These are phyloP conservation scores for Raffaelea deltoideospora DNA, from an alignment of 2,329 filamentous ascomycete genomes.

Conservation along the genomic window DNA sequence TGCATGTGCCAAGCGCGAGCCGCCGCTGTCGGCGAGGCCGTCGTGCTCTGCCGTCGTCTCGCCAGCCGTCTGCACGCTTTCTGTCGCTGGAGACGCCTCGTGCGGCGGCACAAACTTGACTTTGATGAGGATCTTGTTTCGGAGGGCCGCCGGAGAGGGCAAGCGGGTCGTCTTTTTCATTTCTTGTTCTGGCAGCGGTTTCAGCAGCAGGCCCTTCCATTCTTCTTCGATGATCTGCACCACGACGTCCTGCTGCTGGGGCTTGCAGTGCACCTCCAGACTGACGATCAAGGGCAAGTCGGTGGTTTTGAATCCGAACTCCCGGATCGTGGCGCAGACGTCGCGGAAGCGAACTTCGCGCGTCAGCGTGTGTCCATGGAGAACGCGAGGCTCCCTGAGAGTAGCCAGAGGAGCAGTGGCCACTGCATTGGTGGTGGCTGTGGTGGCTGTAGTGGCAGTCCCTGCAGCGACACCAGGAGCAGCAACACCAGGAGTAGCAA, in stretches of 20 bases:
- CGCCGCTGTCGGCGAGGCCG: not conserved
- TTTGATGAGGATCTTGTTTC: constrained; percentile 70
- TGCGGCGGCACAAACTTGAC: constrained; percentile 50
- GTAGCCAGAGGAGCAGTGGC: too few species aligned
- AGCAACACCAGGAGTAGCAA: too few species aligned
- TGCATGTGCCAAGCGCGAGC: not conserved
- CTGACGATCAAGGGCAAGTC: constrained; percentile 86
- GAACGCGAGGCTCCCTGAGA: constrained; percentile 71
- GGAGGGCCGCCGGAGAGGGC: constrained; percentile 54
- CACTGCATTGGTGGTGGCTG: not conserved
- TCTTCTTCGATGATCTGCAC: constrained; percentile 78
- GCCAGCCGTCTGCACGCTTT: too few species aligned
- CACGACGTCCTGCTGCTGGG: constrained; percentile 77
- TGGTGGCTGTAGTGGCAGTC: not conserved
- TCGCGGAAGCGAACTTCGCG: constrained; percentile 75
- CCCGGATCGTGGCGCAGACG: constrained; percentile 66
- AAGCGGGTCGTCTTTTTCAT: constrained; percentile 30
- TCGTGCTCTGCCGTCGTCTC: too few species aligned
- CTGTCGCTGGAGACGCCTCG: constrained; percentile 11
- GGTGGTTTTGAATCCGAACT: constrained; percentile 60
- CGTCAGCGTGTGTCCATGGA: constrained; percentile 83
- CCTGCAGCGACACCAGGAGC: too few species aligned
- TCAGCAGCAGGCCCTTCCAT: constrained; percentile 61
- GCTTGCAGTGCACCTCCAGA: constrained; percentile 74
- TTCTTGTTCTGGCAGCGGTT: constrained; percentile 23